Base-by-base conservation (phyloP, 2,329 filamentous ascomycete genomes). In the Alternaria sp. region DNA sequence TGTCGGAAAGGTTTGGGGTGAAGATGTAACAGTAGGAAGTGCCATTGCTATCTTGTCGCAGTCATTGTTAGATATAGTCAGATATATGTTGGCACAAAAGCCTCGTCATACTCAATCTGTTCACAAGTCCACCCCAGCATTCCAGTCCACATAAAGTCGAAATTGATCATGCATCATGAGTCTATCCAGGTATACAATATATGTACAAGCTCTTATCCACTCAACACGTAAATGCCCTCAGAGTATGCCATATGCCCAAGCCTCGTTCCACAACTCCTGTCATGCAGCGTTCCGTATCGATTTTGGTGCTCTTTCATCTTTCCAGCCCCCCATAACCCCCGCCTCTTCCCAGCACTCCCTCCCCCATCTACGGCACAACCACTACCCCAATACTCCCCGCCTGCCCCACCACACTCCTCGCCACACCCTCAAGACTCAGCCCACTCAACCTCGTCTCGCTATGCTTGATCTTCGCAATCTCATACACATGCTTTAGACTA, bases 381-480 rank as follows among this genome's bases (percentile, higher is more conserved):
- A 83, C 80, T 10, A 85, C 81, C 3, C 84, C 84, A 63, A 85
- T 79, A 71, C 84, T 85, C 58, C 78, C 83, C 57, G 84, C 84
- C 78, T 85, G 84, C 60, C 81, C 87, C 47, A 84, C 73, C 26
- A 94, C 92, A 21, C 94, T 95, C 68, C 92, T 87, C 25, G 89
- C 85, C 75, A 98, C 79, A 0, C 92, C 94, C 82, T 97, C 93
- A 33, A 97, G 87, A 68, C 90, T 94, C 90, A 94, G 92, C 0
- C 91, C 90, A 77, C 72, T 77, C 68, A 86, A 68, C 60, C 84
- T 74, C 44, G 72, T 75, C 80, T 86, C 84, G 3, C 71, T 69
- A 58, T 81, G 91, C 87, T 99, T 99, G 77, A 99, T 96, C 86
- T 93, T 94, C 69, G 96, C 96, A 81, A 99, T 98, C 84, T 98